Evolutionary conservation across 1,284 basidiomycete genomes (phyloP), one percentile per base, ranked within the genome.

Genomic region (Peniophora sp.): DNA sequence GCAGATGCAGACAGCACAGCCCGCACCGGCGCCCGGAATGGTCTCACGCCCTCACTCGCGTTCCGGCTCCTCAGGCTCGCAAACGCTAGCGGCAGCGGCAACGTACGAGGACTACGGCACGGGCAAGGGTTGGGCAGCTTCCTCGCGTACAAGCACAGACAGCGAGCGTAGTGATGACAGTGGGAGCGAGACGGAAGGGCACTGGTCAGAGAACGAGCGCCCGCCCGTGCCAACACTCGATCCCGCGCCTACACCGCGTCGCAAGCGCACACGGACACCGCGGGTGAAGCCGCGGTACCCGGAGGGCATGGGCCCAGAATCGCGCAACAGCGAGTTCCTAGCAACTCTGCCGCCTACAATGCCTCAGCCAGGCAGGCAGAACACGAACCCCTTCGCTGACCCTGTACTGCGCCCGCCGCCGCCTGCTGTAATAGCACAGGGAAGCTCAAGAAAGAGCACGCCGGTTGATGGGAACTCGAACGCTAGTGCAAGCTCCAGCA

Each of bases 311-410:
- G 18, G 37, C n/a, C 37, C 37, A 6, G 8, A 20, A n/a, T 41
- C 37, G 15, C 6, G n/a, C 5, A n/a, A 41, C n/a, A 17, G n/a
- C 37, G 37, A n/a, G 8, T 8, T 41, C 37, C 8, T 41, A 32
- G 27, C 12, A 5, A 32, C 5, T 12, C 5, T 32, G 27, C 27
- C 27, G 27, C 6, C 27, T n/a, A 12, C 27, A 32, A 32, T n/a
- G n/a, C 27, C 43, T 20, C 18, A 45, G 23, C 43, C 43, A 20
- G 6, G 12, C 18, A 24, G 22, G 10, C 12, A 5, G 43, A n/a
- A n/a, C 23, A 45, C 5, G 10, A 45, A 45, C 43, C 43, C 43
- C 8, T 45, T 45, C 43, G 43, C 18, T 20, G 53, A 61, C 11
- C 50, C 61, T 43, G 37, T 20, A n/a, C n/a, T 41, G 15, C 18